Percentiles rank a stretch among this genome's conserved stretches.
These are phyloP conservation scores for Phytophthora pini DNA, from an alignment of 352 stramenopile genomes.

Conservation along the genomic window DNA sequence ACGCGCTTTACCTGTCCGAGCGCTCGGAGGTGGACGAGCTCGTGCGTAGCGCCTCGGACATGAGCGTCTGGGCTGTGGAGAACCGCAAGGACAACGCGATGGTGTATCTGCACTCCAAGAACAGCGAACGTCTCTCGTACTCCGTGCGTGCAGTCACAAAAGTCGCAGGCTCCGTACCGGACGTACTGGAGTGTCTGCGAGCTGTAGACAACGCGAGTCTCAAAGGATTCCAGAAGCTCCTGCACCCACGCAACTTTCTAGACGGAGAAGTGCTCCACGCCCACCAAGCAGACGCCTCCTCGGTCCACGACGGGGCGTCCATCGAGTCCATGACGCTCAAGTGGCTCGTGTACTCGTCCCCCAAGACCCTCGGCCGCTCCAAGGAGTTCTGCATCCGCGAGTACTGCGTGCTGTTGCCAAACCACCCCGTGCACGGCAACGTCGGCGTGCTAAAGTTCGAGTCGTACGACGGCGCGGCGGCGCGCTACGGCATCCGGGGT, in stretches of 20 bases:
- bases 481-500: conserved; percentile 73
- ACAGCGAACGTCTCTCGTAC: conserved; percentile 81
- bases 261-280: conserved; percentile 83
- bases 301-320: conserved; percentile 16
- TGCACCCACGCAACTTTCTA: conserved; percentile 78
- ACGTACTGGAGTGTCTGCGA: conserved; percentile 83
- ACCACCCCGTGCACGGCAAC: conserved; percentile 65
- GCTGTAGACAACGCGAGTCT: conserved; percentile 64
- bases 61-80: conserved; percentile 83
- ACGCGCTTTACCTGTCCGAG: conserved; percentile 78
- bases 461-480: conserved; percentile 82
- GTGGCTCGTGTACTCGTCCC: conserved; percentile 81
- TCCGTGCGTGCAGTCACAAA: conserved; percentile 75
- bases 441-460: conserved; percentile 81
- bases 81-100: conserved; percentile 64
- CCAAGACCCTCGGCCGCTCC: conserved; percentile 75
- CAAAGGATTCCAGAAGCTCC: conserved; percentile 72
- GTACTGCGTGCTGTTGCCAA: conserved; percentile 70
- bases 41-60: conserved; percentile 65
- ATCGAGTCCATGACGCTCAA: conserved; percentile 84
- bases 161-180: conserved; percentile 67
- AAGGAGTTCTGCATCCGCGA: conserved; percentile 88
- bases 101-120: conserved; percentile 86
- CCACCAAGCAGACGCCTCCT: conserved; percentile 39
- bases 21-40: conserved; percentile 75